phyloP scores from a whole-genome alignment of 2,329 filamentous ascomycete species.

The Lachnellula arida region DNA sequence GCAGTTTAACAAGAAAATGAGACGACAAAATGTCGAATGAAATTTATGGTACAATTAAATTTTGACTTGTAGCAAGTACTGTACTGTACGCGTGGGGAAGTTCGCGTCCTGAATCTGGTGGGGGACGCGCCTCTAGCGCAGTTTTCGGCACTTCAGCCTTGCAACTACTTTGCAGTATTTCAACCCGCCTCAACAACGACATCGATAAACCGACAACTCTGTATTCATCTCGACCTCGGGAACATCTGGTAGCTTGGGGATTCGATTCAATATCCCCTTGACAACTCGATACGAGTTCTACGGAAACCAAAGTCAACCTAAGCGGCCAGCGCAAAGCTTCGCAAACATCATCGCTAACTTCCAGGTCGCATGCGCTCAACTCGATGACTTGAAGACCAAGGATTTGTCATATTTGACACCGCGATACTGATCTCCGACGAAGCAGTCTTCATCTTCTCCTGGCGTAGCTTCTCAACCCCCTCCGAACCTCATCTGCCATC shows the following conservation, averaged over 20 bases:
- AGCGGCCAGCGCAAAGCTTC: background rate
- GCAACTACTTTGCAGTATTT: background rate
- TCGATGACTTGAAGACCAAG: conserved; percentile 4
- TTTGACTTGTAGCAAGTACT: too few species aligned
- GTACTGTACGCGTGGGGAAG: too few species aligned
- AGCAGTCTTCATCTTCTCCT: background rate
- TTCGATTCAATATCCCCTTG: background rate
- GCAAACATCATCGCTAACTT: background rate
- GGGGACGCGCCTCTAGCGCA: conserved; percentile 8
- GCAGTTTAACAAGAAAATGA: background rate
- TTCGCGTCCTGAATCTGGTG: background rate
- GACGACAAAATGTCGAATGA: background rate
- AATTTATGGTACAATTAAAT: too few species aligned
- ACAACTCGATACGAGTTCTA: background rate
- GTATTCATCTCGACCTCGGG: background rate
- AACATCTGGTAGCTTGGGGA: background rate
- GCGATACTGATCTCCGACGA: background rate
- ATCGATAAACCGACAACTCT: background rate
- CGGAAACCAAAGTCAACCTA: background rate
- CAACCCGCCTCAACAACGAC: background rate
- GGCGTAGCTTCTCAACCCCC: background rate
- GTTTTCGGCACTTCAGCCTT: conserved; percentile 7
- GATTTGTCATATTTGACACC: background rate
- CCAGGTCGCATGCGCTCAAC: background rate
- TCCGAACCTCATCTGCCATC: background rate